These are phyloP conservation scores for Neonectria magnoliae DNA, from an alignment of 2,329 filamentous ascomycete genomes.

Conservation along the genomic window DNA sequence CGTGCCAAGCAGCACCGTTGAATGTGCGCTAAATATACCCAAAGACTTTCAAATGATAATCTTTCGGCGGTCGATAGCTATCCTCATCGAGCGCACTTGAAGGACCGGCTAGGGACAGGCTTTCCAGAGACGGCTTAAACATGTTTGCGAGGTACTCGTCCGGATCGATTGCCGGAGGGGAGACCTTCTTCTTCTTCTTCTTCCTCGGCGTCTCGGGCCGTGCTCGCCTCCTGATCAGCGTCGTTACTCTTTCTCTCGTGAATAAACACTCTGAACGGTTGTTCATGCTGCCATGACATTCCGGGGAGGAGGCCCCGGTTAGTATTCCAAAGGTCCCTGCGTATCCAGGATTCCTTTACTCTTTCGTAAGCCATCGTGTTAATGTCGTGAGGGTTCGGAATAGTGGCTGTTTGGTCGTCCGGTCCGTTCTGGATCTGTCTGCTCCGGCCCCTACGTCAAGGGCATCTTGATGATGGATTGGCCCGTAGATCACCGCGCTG, in stretches of 20 bases:
- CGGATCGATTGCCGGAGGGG: too few species aligned
- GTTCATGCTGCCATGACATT: background rate
- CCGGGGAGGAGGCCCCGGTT: background rate
- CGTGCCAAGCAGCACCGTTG: too few species aligned
- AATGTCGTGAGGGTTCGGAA: background rate
- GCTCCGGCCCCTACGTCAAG: too few species aligned
- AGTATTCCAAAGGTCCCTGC: background rate
- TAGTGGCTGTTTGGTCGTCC: background rate
- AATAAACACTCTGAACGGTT: background rate
- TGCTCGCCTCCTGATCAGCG: background rate
- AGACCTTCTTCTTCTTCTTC: too few species aligned
- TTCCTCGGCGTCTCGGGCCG: too few species aligned
- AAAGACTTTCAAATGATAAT: too few species aligned
- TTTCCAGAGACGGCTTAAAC: background rate
- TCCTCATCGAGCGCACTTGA: background rate
- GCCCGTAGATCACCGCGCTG: too few species aligned
- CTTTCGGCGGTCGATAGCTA: too few species aligned
- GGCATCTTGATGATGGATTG: too few species aligned
- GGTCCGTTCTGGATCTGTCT: background rate
- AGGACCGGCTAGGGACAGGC: too few species aligned
- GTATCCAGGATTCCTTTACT: background rate
- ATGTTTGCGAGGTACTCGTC: background rate
- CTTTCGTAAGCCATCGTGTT: background rate
- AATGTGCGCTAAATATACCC: background rate
- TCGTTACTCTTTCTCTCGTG: background rate